Percentiles rank a stretch among this genome's conserved stretches.
Evolutionary conservation across 148 eudicot species (phyloP).

Genomic region (Simmondsia chinensis): DNA sequence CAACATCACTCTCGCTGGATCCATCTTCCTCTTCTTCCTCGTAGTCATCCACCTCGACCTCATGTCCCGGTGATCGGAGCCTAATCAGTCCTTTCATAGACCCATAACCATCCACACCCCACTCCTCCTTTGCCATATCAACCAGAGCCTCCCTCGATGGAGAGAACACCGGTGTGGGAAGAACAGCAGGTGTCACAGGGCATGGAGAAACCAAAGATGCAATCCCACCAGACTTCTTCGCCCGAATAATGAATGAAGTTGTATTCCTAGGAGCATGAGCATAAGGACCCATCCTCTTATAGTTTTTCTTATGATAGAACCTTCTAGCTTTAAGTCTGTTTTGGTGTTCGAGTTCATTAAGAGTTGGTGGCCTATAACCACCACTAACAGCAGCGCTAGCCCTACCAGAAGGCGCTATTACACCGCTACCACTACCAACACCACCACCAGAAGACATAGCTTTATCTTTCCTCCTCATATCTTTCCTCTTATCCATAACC

Average conservation of each 20-base stretch:
- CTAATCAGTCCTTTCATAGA: conserved; percentile 94
- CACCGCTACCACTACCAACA: no score
- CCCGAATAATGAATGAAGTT: conserved; percentile 71
- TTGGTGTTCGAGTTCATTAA: conserved; percentile 67
- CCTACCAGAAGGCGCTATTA: conserved; percentile 10
- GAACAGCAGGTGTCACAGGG: conserved; percentile 81
- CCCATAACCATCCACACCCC: conserved; percentile 99
- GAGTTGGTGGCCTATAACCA: conserved; percentile 52
- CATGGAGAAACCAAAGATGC: conserved; percentile 72
- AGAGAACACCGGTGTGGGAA: conserved; percentile 83
- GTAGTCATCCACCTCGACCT: conserved; percentile 49
- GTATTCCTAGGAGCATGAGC: conserved; percentile 88
- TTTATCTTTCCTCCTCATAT: no score
- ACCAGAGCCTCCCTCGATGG: conserved; percentile 84
- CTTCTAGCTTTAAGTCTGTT: conserved; percentile 64
- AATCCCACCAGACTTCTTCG: conserved; percentile 87
- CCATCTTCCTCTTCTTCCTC: conserved; percentile 74
- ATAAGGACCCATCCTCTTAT: conserved; percentile 64
- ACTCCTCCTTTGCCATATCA: conserved; percentile 96
- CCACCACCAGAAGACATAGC: conserved; percentile 12
- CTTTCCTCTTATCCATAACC: conserved; percentile 38
- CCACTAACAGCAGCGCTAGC: conserved; percentile 17
- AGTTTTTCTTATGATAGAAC: conserved; percentile 57
- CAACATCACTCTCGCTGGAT: conserved; percentile 91
- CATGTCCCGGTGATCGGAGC: conserved; percentile 66